Base-by-base conservation (phyloP, 441 rosid genomes). In the Lepidium campestre region DNA sequence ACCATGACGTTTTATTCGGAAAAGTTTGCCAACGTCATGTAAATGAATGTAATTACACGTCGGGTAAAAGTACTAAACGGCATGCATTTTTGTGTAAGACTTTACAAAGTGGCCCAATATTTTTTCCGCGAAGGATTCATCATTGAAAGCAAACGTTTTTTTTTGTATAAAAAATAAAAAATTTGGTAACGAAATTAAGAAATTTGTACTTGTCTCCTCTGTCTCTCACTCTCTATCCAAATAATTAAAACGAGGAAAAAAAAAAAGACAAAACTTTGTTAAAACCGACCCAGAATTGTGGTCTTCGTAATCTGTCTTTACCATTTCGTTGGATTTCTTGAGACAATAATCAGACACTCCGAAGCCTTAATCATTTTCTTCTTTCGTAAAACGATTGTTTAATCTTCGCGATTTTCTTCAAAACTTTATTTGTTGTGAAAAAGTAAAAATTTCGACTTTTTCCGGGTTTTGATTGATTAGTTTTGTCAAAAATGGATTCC, bases 401-500 rank as follows among this genome's bases (percentile, higher is more conserved):
- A 34, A 53, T 54, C 27, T 50, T 23, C 12, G 36, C 18, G 20
- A 9, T 39, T 50, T 46, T 59, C 34, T 60, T 40, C 11, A 67
- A 57, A 37, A 1, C 4, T 47, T 36, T 2, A 35, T 46, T 27
- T 39, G 34, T 40, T 19, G 50, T 39, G 13, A 35, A 34, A 29
- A 39, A 12, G 10, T 6, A 7, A 0, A 47, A 23, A 12, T 4
- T 10, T 44, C 53, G 62, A 65, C 40, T 36, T 56, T 20, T 23
- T 15, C 5, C 22, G 34, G 35, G 34, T 39, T 47, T 59, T 29
- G 36, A 15, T 50, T 50, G 27, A 34, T 10, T 49, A 20, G 42
- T 34, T 42, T 63, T n/a, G 36, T 36, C 19, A 88, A 68, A 6
- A 75, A 93, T 94, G 99, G 97, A 94, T 77, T 90, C 92, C 56